Base-by-base conservation (phyloP, 192 early-diverging fungal species). In the Backusella mclennaniae region DNA sequence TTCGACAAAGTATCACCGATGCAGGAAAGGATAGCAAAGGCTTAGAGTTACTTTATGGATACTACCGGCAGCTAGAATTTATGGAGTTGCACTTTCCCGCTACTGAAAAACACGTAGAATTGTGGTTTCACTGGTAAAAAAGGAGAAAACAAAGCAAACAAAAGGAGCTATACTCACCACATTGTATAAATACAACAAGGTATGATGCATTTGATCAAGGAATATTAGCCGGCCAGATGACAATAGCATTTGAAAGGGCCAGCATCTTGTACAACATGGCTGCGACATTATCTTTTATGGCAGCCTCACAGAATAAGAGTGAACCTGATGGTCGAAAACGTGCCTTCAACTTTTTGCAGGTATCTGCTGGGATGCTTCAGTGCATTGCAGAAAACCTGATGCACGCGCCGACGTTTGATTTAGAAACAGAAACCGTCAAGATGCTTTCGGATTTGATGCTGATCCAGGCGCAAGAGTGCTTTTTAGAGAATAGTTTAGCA, bases 341-440 rank as follows among this genome's bases (percentile, higher is more conserved):
- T 52, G 93, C 96, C 0, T 95, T 92, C 75, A 92, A 96, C 79
- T 96, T 93, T 82, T 93, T 98, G 70, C 96, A 98, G 79, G 93
- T 91, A 8, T 91, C 96, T 1, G 98, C 98, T 14, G 95, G 95
- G 31, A 90, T 96, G 66, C 96, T 96, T 84, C 84, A 91, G 44
- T 98, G 93, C 80, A 98, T 99, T 85, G 97, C 94, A 84, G 95
- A 99, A 74, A 99, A 96, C 85, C 98, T 99, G 80, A 82, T 98
- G 67, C 97, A 99, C 77, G 95, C 97, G 29, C 98, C 98, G 0
- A 95, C 94, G 8, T 85, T 90, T 5, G 98, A 99, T 83, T 79
- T 99, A 59, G 92, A 95, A 73, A 87, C 93, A 26, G 96, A 97
- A 63, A 93, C 94, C 0, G 92, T 97, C 71, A 96, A 94, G 67